Base-by-base conservation (phyloP, 345 rosid genomes). In the Cardamine chenopodiifolia region DNA sequence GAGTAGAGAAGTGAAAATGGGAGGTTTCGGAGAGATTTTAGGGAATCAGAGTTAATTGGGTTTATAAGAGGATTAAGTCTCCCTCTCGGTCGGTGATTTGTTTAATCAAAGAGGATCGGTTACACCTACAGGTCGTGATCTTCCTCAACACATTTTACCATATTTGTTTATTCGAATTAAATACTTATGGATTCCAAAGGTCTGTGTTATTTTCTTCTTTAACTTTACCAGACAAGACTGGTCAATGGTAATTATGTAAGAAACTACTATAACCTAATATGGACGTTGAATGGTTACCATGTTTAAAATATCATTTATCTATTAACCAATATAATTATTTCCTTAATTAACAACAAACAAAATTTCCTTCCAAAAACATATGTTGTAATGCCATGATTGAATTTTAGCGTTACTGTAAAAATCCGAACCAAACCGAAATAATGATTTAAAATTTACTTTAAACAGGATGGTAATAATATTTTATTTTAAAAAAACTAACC, bases 81-180 rank as follows among this genome's bases (percentile, higher is more conserved):
- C 52, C 48, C 9, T 50, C 42, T 23, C 12, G 75, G 79, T 76
- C 79, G 75, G 74, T 76, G 79, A 76, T 76, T 76, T 11, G 64
- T 76, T 76, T 68, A 76, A 53, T 76, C 57, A 42, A 42, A 14
- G 60, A 29, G 23, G 4, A 22, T 61, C 49, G 49, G 79, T 75
- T 75, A 68, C 79, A 75, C 63, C 79, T 9, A 69, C 4, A 76
- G 50, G 79, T 69, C 75, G 49, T 69, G 1, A 19, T 70, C 75
- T 53, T 69, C 59, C 50, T n/a, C 78, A 15, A 31, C 7, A 44
- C 64, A 18, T 50, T 37, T 62, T 17, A 69, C 66, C 66, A 9
- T 4, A 45, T 11, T 23, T 23, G 25, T 58, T 5, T 58, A 10
- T 56, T 28, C 35, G 2, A 17, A 32, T 52, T 31, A 1, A 8